Percentiles rank a stretch among this genome's conserved stretches.
Evolutionary conservation across 164 flowering plant genomes (phyloP).

Genomic region (Vitis labrusca): DNA sequence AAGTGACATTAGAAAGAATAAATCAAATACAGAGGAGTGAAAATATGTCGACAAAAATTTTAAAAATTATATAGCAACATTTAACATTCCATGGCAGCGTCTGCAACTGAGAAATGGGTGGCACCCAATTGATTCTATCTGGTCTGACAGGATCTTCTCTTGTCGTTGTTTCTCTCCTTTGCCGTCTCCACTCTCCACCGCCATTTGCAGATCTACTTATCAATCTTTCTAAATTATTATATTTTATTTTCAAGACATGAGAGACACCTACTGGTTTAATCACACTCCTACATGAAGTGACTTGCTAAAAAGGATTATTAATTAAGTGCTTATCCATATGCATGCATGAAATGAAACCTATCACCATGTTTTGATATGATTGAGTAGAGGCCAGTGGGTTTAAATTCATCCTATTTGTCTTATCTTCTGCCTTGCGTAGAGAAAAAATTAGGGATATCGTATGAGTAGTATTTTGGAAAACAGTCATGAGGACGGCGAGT

Average conservation of each 20-base stretch:
- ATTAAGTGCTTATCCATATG: too few relatives aligned
- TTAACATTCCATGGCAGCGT: neutral
- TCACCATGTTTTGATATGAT: too few relatives aligned
- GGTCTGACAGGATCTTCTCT: slow-evolving; percentile 22
- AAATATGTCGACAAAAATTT: neutral
- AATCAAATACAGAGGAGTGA: neutral
- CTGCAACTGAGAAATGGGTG: slow-evolving; percentile 8
- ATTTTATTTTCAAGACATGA: neutral
- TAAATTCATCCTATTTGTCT: too few relatives aligned
- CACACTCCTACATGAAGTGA: neutral
- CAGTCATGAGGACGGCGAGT: too few relatives aligned
- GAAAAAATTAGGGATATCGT: too few relatives aligned
- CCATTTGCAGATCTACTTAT: neutral
- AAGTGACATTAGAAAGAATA: too few relatives aligned
- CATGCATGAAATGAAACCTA: too few relatives aligned
- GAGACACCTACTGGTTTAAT: neutral
- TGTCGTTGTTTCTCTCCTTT: slow-evolving; percentile 17
- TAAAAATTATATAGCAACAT: neutral
- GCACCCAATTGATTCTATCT: slow-evolving; percentile 11
- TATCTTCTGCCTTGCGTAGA: too few relatives aligned
- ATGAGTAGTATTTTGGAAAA: too few relatives aligned
- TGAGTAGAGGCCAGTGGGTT: too few relatives aligned
- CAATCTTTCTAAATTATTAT: neutral
- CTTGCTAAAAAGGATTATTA: neutral
- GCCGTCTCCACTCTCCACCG: slow-evolving; percentile 18